These are phyloP conservation scores for Magnolia officinalis DNA, from an alignment of 164 flowering plant species.

Conservation along the genomic window DNA sequence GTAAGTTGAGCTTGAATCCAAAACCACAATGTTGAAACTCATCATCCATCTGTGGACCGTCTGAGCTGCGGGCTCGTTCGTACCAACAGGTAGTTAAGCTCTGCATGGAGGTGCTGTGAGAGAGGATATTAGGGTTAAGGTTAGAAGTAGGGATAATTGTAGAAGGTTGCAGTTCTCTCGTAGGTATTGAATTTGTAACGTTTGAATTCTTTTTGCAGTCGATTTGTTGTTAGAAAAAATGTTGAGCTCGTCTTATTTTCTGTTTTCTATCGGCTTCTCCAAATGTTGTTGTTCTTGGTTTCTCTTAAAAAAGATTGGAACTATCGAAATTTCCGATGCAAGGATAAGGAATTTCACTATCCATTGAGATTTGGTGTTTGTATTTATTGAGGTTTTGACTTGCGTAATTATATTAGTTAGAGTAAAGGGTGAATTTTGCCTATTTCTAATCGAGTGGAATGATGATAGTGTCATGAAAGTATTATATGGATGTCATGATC, in stretches of 20 bases:
- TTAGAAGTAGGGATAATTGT: neutral
- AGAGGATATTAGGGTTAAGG: neutral
- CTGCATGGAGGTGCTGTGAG: neutral
- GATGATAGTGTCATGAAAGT: too few species aligned
- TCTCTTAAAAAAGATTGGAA: too few species aligned
- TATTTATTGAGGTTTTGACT: too few species aligned
- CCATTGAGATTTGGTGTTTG: too few species aligned
- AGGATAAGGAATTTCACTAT: too few species aligned
- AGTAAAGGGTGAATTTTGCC: too few species aligned
- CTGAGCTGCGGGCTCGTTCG: neutral
- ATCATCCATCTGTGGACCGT: neutral
- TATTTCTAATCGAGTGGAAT: too few species aligned
- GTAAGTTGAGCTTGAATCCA: neutral
- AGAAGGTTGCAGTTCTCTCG: conserved; percentile 5
- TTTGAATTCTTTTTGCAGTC: conserved; percentile 72
- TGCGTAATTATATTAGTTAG: too few species aligned
- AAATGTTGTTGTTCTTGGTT: too few species aligned
- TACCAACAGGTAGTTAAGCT: conserved; percentile 4
- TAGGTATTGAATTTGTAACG: conserved; percentile 24
- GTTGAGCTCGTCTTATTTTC: neutral
- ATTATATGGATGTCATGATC: too few species aligned
- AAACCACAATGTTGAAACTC: neutral
- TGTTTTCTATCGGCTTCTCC: neutral
- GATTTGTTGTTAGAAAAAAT: conserved; percentile 16
- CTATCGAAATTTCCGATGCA: too few species aligned